Base-by-base conservation (phyloP, 129 eudicot genomes). In the Rutidosis leptorrhynchoides region DNA sequence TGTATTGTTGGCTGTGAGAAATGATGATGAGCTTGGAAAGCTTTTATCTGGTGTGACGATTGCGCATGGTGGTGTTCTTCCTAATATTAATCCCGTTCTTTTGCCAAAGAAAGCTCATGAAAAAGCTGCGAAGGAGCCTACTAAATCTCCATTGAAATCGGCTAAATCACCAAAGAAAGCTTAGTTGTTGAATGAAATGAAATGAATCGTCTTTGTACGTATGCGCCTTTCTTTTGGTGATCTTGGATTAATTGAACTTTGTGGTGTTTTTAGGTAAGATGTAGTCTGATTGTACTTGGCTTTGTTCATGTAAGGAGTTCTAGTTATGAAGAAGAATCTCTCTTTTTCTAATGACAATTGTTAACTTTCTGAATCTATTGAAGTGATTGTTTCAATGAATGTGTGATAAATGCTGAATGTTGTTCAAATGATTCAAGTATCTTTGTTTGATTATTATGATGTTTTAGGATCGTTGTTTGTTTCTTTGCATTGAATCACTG, bases 51-150 rank as follows among this genome's bases (percentile, higher is more conserved):
- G 84, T 21, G 86, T 88, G 25, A 88, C 88, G 0, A 84, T 88
- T 77, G 95, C 91, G 22, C 88, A 85, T 40, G 93, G 88, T 1
- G 88, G 88, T 26, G 88, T 86, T 27, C 58, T 86, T 29, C 93
- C 93, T 2, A 85, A 85, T 76, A 85, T 85, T 59, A 85, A 85
- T 67, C 88, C 88, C 2, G 78, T 85, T 21, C 75, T 85, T 6
- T 46, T 85, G 66, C 93, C 93, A 3, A 85, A 85, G 82, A 85
- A 78, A 25, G 24, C 74, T 28, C 75, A 26, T 7, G 91, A 85
- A 22, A 85, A 80, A 59, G 77, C 79, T 3, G 23, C 82, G 4
- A 78, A 78, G 75, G 74, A 83, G 62, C 57, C 85, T 3, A 22
- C 81, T 3, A 83, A 83, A 42, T 82, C 93, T 3, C 80, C 77